phyloP scores from a whole-genome alignment of 176 grass and related monocot genomes.

The Aegilops umbellulata region DNA sequence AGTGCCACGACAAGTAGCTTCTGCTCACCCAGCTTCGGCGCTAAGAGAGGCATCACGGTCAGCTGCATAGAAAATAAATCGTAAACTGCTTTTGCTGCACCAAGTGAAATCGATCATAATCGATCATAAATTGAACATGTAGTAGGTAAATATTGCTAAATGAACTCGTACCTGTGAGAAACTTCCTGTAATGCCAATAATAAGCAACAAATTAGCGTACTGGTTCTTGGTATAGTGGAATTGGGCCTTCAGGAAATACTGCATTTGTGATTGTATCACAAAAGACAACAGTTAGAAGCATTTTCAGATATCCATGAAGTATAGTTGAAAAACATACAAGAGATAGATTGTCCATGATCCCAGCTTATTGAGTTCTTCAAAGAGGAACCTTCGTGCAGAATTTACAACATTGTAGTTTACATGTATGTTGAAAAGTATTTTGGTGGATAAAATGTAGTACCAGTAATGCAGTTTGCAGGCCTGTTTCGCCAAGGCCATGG shows the following conservation, averaged over 20 bases:
- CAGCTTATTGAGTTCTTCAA: neutral
- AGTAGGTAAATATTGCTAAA: neutral
- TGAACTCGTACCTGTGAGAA: slow-evolving; percentile 69
- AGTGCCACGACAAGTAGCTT: slow-evolving; percentile 74
- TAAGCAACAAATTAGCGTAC: slow-evolving; percentile 83
- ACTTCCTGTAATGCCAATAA: slow-evolving; percentile 55
- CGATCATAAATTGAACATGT: neutral
- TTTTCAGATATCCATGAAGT: neutral
- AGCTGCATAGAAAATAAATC: slow-evolving; percentile 50
- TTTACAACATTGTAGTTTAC: slow-evolving; percentile 4
- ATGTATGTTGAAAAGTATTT: neutral
- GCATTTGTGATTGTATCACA: slow-evolving; percentile 24
- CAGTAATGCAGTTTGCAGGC: slow-evolving; percentile 55
- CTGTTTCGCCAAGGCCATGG: slow-evolving; percentile 58
- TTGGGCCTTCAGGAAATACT: slow-evolving; percentile 92
- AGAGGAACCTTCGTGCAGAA: neutral
- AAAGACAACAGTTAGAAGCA: neutral
- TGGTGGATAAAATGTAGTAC: slow-evolving; percentile 40
- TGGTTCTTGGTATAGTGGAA: slow-evolving; percentile 92
- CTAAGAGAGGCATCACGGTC: slow-evolving; percentile 72
- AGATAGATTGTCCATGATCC: neutral
- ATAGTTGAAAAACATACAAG: neutral
- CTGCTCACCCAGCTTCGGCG: slow-evolving; percentile 67
- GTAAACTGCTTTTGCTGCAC: neutral
- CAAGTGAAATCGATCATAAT: neutral